Conservation (phyloP, 2,329 filamentous ascomycete species). For the Alternaria sp. region DNA sequence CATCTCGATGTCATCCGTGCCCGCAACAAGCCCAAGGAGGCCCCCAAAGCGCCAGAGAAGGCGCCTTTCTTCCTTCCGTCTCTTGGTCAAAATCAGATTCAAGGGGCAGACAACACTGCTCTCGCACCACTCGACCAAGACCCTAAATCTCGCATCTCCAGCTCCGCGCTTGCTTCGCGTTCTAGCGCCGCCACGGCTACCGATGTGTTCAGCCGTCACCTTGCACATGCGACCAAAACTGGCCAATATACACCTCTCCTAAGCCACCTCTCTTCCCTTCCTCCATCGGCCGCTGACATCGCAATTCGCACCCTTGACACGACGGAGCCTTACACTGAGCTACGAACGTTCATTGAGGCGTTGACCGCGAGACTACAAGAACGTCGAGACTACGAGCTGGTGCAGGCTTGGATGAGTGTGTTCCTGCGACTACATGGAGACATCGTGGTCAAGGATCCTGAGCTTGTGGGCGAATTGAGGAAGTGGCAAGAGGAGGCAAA, state of each 20-base stretch:
- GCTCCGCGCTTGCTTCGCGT: slow-evolving; percentile 40
- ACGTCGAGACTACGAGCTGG: slow-evolving; percentile 86
- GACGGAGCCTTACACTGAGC: slow-evolving; percentile 66
- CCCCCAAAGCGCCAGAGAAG: slow-evolving; percentile 89
- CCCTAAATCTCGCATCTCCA: slow-evolving; percentile 41
- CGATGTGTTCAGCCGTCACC: slow-evolving; percentile 56
- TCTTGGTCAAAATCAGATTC: slow-evolving; percentile 51
- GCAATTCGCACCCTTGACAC: slow-evolving; percentile 80
- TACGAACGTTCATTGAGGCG: slow-evolving; percentile 80
- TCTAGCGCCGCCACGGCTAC: slow-evolving; percentile 39
- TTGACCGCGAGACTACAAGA: slow-evolving; percentile 72
- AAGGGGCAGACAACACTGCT: slow-evolving; percentile 20
- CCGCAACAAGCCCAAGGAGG: slow-evolving; percentile 91
- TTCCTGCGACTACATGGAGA: slow-evolving; percentile 82
- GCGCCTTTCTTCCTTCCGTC: slow-evolving; percentile 94
- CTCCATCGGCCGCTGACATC: slow-evolving; percentile 85
- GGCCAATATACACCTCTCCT: slow-evolving; percentile 73
- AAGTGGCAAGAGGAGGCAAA: slow-evolving; percentile 77
- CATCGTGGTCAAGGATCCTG: slow-evolving; percentile 57
- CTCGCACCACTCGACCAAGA: slow-evolving; percentile 22
- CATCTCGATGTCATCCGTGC: slow-evolving; percentile 89
- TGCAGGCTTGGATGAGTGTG: slow-evolving; percentile 97
- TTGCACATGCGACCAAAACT: slow-evolving; percentile 56
- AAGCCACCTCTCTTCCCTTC: slow-evolving; percentile 77
- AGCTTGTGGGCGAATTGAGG: slow-evolving; percentile 65